phyloP scores from a whole-genome alignment of 2,329 filamentous ascomycete species.

The Microcyclosporella mali region DNA sequence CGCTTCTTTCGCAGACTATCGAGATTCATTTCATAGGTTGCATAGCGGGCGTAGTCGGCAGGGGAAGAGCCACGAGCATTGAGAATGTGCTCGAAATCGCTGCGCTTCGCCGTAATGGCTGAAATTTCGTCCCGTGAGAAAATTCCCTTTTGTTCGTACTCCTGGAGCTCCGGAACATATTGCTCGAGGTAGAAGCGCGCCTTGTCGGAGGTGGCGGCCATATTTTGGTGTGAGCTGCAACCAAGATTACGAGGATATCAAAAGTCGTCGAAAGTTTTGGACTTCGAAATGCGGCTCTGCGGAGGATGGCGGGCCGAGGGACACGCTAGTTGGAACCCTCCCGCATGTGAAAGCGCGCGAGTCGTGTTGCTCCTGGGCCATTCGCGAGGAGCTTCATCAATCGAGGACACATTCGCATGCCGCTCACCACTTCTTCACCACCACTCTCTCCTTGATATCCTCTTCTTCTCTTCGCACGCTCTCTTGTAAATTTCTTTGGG shows the following conservation, averaged over 20 bases:
- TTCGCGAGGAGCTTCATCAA: not conserved
- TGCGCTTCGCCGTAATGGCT: conserved; percentile 81
- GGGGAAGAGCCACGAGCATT: conserved; percentile 73
- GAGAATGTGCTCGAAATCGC: conserved; percentile 86
- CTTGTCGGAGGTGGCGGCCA: conserved; percentile 85
- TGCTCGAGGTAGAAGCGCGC: conserved; percentile 93
- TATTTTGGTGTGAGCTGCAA: too few relatives aligned
- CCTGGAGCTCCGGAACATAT: conserved; percentile 82
- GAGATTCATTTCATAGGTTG: conserved; percentile 60
- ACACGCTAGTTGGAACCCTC: not conserved
- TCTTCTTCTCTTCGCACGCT: conserved; percentile 5
- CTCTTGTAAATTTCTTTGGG: conserved; percentile 8
- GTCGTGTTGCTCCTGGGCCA: not conserved
- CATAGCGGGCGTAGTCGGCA: conserved; percentile 77
- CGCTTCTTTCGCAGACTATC: conserved; percentile 77
- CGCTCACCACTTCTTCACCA: too few relatives aligned
- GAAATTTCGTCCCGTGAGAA: conserved; percentile 88
- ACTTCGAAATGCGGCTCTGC: not conserved
- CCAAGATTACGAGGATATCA: too few relatives aligned
- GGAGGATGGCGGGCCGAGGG: not conserved
- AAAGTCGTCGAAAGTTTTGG: too few relatives aligned
- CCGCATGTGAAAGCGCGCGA: too few relatives aligned
- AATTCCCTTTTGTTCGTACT: conserved; percentile 86
- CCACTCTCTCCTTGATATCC: conserved; percentile 1
- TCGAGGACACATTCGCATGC: too few relatives aligned